Conservation (phyloP, 1,284 basidiomycete genomes). For the Ceratobasidium sp. region DNA sequence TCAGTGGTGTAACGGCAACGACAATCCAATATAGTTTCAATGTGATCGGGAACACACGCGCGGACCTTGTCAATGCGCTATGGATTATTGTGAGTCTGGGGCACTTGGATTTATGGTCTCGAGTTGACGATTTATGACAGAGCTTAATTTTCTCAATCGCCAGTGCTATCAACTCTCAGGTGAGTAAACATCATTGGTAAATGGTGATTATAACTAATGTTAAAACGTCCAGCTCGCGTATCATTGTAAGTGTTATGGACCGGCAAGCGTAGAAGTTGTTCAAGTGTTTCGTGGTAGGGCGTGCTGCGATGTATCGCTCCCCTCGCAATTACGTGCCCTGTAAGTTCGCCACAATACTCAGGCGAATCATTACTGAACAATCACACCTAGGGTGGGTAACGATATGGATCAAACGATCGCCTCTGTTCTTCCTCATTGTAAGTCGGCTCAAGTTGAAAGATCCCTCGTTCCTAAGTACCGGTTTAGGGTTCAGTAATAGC, state of each 20-base stretch:
- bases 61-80: slow-evolving; percentile 67
- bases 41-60: slow-evolving; percentile 5
- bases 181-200: slow-evolving; percentile 51
- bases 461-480: not conserved
- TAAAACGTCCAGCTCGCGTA: slow-evolving; percentile 23
- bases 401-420: slow-evolving; percentile 65
- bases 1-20: slow-evolving; percentile 71
- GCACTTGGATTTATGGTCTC: not conserved
- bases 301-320: slow-evolving; percentile 71
- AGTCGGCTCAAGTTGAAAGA: not conserved
- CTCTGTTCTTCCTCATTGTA: slow-evolving; percentile 75
- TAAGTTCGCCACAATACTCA: not conserved
- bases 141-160: slow-evolving; percentile 75
- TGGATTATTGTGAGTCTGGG: slow-evolving; percentile 64
- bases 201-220: not conserved
- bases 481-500: slow-evolving; percentile 66
- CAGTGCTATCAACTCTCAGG: slow-evolving; percentile 78
- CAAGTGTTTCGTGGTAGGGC: slow-evolving; percentile 19
- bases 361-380: not conserved
- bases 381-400: slow-evolving; percentile 29
- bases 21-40: slow-evolving; percentile 37
- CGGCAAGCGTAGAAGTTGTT: not conserved
- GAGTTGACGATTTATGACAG: slow-evolving; percentile 1
- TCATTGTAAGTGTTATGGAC: slow-evolving; percentile 17
- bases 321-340: slow-evolving; percentile 75